These are phyloP conservation scores for Schoenoplectus tabernaemontani DNA, from an alignment of 202 grass and related monocot species.

Conservation along the genomic window DNA sequence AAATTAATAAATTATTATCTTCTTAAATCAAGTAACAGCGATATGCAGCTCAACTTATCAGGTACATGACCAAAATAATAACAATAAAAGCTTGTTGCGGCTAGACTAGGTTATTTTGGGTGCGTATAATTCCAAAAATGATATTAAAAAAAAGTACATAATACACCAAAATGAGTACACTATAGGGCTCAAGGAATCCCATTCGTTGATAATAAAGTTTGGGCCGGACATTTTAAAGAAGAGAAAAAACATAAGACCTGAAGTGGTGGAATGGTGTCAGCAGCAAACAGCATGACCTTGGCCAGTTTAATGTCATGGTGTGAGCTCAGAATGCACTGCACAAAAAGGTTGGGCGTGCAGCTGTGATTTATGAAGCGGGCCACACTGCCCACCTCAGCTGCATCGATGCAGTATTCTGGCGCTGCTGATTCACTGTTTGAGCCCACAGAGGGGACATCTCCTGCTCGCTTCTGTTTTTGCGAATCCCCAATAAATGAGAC, in stretches of 20 bases:
- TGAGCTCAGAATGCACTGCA: conserved; percentile 77
- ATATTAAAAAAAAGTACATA: neutral
- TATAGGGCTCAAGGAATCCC: neutral
- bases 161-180: neutral
- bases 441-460: conserved; percentile 34
- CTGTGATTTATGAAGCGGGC: conserved; percentile 96
- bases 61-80: neutral
- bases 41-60: no score
- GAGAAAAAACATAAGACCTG: conserved; percentile 36
- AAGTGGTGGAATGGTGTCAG: conserved; percentile 83
- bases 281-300: conserved; percentile 79
- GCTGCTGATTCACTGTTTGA: conserved; percentile 47
- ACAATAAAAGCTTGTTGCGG: neutral
- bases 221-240: neutral
- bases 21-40: neutral
- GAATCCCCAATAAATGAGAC: neutral
- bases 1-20: neutral
- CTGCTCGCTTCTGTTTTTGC: conserved; percentile 33
- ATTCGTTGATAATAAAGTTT: neutral
- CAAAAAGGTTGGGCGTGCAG: conserved; percentile 79
- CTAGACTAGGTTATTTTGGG: neutral
- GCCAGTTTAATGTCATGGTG: conserved; percentile 73
- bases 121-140: neutral
- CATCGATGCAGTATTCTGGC: conserved; percentile 80
- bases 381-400: conserved; percentile 49